Evolutionary conservation across 371 early-diverging fungal genomes (phyloP), one percentile per base, ranked within the genome.

Genomic region (Rhizomucor pusillus): DNA sequence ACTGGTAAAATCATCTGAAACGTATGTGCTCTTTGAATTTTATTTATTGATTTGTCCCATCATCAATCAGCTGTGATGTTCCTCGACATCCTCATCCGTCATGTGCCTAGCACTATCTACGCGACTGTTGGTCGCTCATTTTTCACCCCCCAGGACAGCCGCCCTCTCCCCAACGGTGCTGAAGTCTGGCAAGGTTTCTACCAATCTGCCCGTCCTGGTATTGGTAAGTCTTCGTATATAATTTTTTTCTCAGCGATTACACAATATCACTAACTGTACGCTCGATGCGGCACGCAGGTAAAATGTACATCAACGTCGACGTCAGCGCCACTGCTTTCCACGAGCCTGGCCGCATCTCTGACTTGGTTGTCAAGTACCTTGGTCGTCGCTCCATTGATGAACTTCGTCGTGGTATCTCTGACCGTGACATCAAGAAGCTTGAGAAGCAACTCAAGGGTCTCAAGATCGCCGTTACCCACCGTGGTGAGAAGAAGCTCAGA

Each of bases 151-250:
- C 75, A 77, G n/a, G 83, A 84, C 25, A 71, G 80, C 1, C 61
- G 67, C 20, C 48, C 67, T 0, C 77, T 84, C 29, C 76, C 75
- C 35, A 88, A 89, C 43, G 94, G 93, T 22, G 77, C 87, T n/a
- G 93, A 92, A 69, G 83, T 92, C 5, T 93, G 95, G 94, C 87
- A 87, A 59, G 97, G 97, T 11, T 92, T 84, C 69, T 92, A 90
- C 56, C 92, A 93, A 61, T 88, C 90, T 22, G 82, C 91, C 19
- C 77, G 89, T 7, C 89, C 94, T 12, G 77, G 88, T 48, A 37
- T 66, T 1, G 88, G 90, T 67, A 75, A 67, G 52, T 71, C 18
- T 20, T 33, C 49, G 23, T 41, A 47, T 50, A 41, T 12, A 41
- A 41, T 41, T 41, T 43, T 5, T 25, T 9, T 18, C n/a, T 1